These are phyloP conservation scores for Dothideomycetes sp. DNA, from an alignment of 2,329 filamentous ascomycete genomes.

Conservation along the genomic window DNA sequence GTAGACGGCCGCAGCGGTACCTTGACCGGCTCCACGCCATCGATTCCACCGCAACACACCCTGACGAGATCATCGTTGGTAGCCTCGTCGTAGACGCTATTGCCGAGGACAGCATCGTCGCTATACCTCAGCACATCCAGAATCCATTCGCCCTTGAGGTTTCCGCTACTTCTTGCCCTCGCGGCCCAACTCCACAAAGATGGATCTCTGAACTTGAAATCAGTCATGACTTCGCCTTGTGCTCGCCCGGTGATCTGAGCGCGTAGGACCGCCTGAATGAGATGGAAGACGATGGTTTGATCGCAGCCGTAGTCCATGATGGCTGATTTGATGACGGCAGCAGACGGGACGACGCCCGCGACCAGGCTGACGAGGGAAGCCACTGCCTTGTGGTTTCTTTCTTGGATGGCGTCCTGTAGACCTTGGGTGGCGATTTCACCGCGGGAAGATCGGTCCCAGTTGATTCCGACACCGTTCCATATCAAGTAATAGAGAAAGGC, in stretches of 20 bases:
- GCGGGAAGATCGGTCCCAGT: slow-evolving; percentile 8
- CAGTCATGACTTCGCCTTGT: slow-evolving; percentile 1
- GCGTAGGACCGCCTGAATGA: slow-evolving; percentile 10
- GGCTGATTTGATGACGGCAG: slow-evolving; percentile 18
- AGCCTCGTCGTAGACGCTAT: slow-evolving; percentile 1
- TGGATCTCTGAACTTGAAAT: slow-evolving; percentile 22
- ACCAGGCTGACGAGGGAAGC: slow-evolving; percentile 12
- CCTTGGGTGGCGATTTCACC: slow-evolving; percentile 19
- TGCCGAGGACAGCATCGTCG: neutral
- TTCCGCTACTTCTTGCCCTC: slow-evolving; percentile 13
- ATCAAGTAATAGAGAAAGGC: slow-evolving; percentile 12
- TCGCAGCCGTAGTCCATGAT: slow-evolving; percentile 22
- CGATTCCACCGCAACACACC: slow-evolving; percentile 3
- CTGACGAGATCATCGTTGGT: slow-evolving; percentile 6
- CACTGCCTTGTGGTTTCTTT: slow-evolving; percentile 13
- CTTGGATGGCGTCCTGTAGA: slow-evolving; percentile 17
- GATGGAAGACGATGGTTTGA: slow-evolving; percentile 15
- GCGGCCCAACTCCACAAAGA: slow-evolving; percentile 24
- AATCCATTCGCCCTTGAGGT: slow-evolving; percentile 20
- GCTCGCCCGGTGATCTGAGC: slow-evolving; percentile 5
- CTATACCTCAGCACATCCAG: slow-evolving; percentile 15
- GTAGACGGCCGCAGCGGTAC: slow-evolving; percentile 1
- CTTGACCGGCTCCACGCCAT: slow-evolving; percentile 8
- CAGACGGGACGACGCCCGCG: slow-evolving; percentile 14
- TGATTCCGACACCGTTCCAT: slow-evolving; percentile 6